Evolutionary conservation across 78 protist species (phyloP), one percentile per base, ranked within the genome.

Genomic region (Dictyostelium intermedium): DNA sequence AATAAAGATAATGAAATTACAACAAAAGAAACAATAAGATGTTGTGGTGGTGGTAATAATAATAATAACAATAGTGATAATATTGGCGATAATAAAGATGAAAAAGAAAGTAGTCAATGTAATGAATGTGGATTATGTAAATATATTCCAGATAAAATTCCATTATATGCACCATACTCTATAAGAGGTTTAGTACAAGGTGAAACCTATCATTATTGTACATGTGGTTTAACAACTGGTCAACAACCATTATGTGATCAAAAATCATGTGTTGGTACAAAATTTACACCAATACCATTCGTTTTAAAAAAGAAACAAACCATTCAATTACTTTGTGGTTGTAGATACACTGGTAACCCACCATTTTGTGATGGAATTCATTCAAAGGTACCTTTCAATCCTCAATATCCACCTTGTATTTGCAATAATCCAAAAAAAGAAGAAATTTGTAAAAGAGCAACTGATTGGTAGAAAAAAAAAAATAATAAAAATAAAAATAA

Each of bases 221-320:
- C 93, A 1, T 89, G 93, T 89, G 93, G 93, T 6, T 10, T 45
- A 30, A 89, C 87, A 11, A 89, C 47, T 9, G 73, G 74, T 32
- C 87, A 66, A 60, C 93, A 89, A 89, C 93, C 93, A 34, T 69
- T 89, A 23, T 89, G 93, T 69, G 93, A 85, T 53, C 66, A 76
- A 60, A 35, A 63, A 25, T 76, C 92, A 37, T 74, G 81, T 85
- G 41, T 45, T 3, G 86, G 76, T 8, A 89, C 93, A 13, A 37
- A 43, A 0, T 89, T 89, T 16, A 25, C 43, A 43, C 86, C 93
- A 5, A 89, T 30, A 14, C 86, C 85, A 41, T 89, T 89, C 20
- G 27, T 1, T 10, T 14, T 89, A 10, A 61, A 27, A 9, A 43
- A 63, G n/a, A 61, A 89, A 32, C 93, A 89, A 66, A 80, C 93